Percentiles rank a stretch among this genome's conserved stretches.
Conservation (phyloP, 1,284 basidiomycete genomes). For the Vanrija sp. region DNA sequence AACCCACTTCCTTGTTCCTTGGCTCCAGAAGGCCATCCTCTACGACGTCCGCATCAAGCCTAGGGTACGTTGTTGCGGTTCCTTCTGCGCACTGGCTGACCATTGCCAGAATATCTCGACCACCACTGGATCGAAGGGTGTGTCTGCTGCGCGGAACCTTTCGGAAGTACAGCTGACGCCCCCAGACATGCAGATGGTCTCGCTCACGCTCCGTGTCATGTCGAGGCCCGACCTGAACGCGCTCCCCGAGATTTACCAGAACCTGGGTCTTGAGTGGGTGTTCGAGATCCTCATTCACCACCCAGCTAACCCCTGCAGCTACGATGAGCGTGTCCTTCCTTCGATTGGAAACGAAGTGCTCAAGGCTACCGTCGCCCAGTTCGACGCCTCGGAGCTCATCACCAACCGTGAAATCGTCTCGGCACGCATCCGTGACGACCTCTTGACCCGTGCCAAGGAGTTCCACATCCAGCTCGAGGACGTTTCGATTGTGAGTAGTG, state of each 20-base stretch:
- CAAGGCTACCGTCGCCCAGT: constrained; percentile 97
- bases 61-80: constrained; percentile 56
- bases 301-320: constrained; percentile 47
- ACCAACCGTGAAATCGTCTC: constrained; percentile 57
- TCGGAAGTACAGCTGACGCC: background rate
- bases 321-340: constrained; percentile 91
- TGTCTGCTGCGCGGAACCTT: background rate
- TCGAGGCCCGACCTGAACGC: constrained; percentile 87
- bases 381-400: constrained; percentile 92
- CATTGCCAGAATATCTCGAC: constrained; percentile 48
- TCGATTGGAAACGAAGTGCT: constrained; percentile 96
- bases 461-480: constrained; percentile 96
- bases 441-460: constrained; percentile 88
- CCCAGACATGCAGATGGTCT: constrained; percentile 53
- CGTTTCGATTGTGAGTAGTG: constrained; percentile 68
- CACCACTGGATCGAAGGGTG: constrained; percentile 19
- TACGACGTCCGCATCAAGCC: constrained; percentile 99
- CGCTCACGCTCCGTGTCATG: constrained; percentile 92
- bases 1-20: constrained; percentile 95
- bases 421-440: constrained; percentile 79
- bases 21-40: constrained; percentile 91
- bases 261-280: constrained; percentile 23
- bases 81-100: background rate
- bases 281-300: background rate
- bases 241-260: constrained; percentile 67